These are phyloP conservation scores for Pelargonium nanum DNA, from an alignment of 345 rosid species.

Conservation along the genomic window DNA sequence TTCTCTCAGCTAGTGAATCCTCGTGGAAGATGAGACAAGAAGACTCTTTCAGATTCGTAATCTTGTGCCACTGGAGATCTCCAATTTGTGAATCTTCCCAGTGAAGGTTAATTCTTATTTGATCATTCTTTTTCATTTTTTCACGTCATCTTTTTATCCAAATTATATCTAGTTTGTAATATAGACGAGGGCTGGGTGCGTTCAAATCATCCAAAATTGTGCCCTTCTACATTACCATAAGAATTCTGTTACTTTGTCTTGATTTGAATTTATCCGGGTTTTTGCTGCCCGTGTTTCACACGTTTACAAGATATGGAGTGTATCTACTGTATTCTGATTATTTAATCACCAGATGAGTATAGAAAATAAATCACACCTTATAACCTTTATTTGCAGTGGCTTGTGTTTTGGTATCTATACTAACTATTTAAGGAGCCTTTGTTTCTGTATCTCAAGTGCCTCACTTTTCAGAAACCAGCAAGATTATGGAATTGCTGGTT, in stretches of 20 bases:
- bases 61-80: slow-evolving; percentile 7
- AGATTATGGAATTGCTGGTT: too few relatives aligned
- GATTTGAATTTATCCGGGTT: slow-evolving; percentile 21
- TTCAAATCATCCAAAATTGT: slow-evolving; percentile 13
- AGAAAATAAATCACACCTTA: background rate
- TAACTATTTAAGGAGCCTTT: too few relatives aligned
- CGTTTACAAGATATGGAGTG: slow-evolving; percentile 8
- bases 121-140: slow-evolving; percentile 15
- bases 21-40: slow-evolving; percentile 62
- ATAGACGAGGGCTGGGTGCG: slow-evolving; percentile 26
- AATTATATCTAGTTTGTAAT: slow-evolving; percentile 27
- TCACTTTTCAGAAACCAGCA: background rate
- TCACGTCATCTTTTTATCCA: slow-evolving; percentile 14
- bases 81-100: slow-evolving; percentile 9
- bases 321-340: background rate
- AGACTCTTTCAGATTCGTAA: slow-evolving; percentile 4
- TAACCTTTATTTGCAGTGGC: background rate
- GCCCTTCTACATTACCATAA: slow-evolving; percentile 12
- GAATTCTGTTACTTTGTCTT: slow-evolving; percentile 13
- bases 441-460: background rate
- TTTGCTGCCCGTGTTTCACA: slow-evolving; percentile 12
- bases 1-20: slow-evolving; percentile 98
- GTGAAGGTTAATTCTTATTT: slow-evolving; percentile 14
- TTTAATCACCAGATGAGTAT: background rate
- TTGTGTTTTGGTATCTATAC: background rate